phyloP scores from a whole-genome alignment of 2,329 filamentous ascomycete species.

The Pezicula carpinea region DNA sequence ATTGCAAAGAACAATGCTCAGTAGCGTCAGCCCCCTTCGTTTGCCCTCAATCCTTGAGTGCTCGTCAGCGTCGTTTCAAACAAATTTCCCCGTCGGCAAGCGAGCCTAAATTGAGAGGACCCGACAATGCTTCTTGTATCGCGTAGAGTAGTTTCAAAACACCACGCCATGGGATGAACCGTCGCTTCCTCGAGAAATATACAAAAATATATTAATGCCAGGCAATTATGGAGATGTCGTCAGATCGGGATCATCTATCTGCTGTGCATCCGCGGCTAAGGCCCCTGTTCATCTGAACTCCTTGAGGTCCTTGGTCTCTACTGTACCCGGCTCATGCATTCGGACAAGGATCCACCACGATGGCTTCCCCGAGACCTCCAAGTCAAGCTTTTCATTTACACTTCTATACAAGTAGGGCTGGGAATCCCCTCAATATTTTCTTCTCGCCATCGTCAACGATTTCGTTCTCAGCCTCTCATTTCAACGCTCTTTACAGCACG shows the following conservation, averaged over 20 bases:
- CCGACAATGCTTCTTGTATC: too few species aligned
- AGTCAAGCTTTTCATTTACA: neutral
- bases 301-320: too few species aligned
- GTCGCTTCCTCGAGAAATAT: neutral
- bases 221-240: conserved; percentile 2
- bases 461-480: conserved; percentile 4
- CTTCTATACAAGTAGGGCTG: too few species aligned
- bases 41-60: too few species aligned
- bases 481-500: conserved; percentile 11
- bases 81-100: too few species aligned
- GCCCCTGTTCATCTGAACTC: neutral
- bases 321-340: neutral
- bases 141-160: too few species aligned
- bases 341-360: neutral
- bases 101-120: too few species aligned
- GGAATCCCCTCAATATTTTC: conserved; percentile 2
- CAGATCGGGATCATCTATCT: conserved; percentile 5
- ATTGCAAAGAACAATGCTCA: too few species aligned
- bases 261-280: neutral
- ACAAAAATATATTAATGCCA: neutral
- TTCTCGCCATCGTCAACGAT: conserved; percentile 2
- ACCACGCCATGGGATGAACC: neutral
- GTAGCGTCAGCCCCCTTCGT: too few species aligned
- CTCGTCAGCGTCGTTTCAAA: too few species aligned
- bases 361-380: neutral